Base-by-base conservation (phyloP, 768 basidiomycete species). In the Phlegmacium glaucopus region DNA sequence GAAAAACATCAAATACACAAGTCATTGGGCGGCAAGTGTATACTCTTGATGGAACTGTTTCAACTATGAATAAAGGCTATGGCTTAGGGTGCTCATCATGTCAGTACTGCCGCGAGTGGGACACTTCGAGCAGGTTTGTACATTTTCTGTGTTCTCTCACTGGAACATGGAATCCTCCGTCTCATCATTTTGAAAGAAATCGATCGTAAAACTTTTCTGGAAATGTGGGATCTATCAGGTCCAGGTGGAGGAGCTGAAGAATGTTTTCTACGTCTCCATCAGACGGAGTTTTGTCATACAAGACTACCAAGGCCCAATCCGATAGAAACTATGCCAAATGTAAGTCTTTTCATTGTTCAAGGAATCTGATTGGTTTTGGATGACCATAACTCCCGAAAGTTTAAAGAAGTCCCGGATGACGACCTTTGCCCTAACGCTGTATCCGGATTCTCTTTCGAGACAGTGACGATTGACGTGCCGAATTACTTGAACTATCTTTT, bases 31-130 rank as follows among this genome's bases (percentile, higher is more conserved):
- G 17, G 88, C 87, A 50, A 51, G 84, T 68, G 12, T 9, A 39
- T 38, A 32, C 15, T 34, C 13, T 8, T 27, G 28, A 38, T 4
- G 10, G n/a, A 10, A 4, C 28, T 26, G 10, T 16, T 22, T 32
- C 22, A 32, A 16, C 44, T 34, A 13, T 44, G 46, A 35, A 42
- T 12, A 27, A 13, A 43, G 27, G 15, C 35, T 30, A 11, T 16
- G 25, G 32, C 9, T n/a, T 28, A 92, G 90, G 90, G 89, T 18
- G 90, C 87, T 1, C 87, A 90, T 54, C 84, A 88, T 72, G 83
- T 90, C 50, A 84, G 78, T 39, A 63, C 71, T 13, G 77, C 78
- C 1, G 72, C 83, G 49, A 57, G 48, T 5, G 69, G 72, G 12
- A 48, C 54, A 11, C 42, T 39, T 27, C 74, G 82, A 55, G 76